Base-by-base conservation (phyloP, 305 asterid genomes). In the Fraxinus platypoda region DNA sequence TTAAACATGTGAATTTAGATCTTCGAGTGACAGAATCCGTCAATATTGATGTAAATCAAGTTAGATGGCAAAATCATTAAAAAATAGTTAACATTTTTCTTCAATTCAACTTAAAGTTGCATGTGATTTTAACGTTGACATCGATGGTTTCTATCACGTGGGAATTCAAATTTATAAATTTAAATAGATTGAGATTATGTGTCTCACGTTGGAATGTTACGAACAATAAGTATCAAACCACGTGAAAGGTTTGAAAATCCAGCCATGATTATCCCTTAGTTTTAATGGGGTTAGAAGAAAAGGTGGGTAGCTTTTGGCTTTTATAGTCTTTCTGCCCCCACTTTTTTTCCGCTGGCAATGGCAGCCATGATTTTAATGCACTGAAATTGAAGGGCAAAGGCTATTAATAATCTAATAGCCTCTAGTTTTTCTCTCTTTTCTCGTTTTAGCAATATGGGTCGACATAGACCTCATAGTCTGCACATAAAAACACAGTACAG, bases 321-420 rank as follows among this genome's bases (percentile, higher is more conserved):
- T 52, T 52, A 52, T 17, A 17, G 25, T 52, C 64, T 52, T 52
- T n/a, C 64, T 1, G 64, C 25, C 64, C 64, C 25, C 64, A 13
- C 23, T 5, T 17, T 52, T 52, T 49, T n/a, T 17, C 23, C 19
- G 23, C 23, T 52, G 8, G 62, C 23, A 52, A 52, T 52, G 76
- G 77, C 26, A 37, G 82, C 54, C 79, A 81, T 13, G 84, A 81
- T 70, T 76, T 74, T 64, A 74, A 85, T 83, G 88, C 74, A 49
- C 17, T 21, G 88, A 86, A 89, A 87, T 84, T 8, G 86, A 87
- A 87, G 75, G n/a, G 35, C 81, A 84, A 52, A 76, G 28, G 78
- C 82, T n/a, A n/a, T n/a, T n/a, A 76, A 75, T 68, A 28, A 26
- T 41, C 26, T 62, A 82, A 76, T 64, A 76, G 83, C 78, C 87